A percentile compares a stretch with the other conserved stretches of the same genome.
Conservation (phyloP, 768 basidiomycete species). For the Lanmaoa rubissima region DNA sequence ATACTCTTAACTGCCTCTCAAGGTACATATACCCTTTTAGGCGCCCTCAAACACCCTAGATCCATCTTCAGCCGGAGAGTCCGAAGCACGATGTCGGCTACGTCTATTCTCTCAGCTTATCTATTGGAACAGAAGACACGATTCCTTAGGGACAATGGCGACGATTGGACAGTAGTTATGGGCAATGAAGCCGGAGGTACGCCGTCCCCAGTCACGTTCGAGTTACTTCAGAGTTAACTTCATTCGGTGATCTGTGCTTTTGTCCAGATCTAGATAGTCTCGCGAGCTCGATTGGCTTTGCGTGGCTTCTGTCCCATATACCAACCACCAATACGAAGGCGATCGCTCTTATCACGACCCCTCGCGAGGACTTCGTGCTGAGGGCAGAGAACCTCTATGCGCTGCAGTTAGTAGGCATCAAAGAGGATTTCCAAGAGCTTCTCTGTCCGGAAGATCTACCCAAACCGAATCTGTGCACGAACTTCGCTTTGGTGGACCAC, state of each 20-base stretch:
- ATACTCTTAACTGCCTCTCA: too few species aligned
- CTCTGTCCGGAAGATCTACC: slow-evolving; percentile 71
- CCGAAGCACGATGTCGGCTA: too few species aligned
- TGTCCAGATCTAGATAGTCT: slow-evolving; percentile 82
- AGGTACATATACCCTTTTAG: too few species aligned
- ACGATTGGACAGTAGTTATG: slow-evolving; percentile 83
- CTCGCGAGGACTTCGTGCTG: slow-evolving; percentile 64
- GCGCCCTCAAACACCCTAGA: too few species aligned
- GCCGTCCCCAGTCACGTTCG: not conserved
- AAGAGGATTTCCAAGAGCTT: slow-evolving; percentile 50
- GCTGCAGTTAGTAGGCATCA: slow-evolving; percentile 56
- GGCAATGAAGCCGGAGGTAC: slow-evolving; percentile 97
- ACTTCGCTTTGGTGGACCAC: slow-evolving; percentile 88
- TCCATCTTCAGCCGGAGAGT: too few species aligned
- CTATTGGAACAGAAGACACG: slow-evolving; percentile 15
- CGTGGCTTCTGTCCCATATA: slow-evolving; percentile 60
- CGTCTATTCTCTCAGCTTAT: too few species aligned
- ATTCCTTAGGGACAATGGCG: slow-evolving; percentile 58
- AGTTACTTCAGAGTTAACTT: not conserved
- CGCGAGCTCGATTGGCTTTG: slow-evolving; percentile 81
- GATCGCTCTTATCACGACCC: slow-evolving; percentile 72
- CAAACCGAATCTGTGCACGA: slow-evolving; percentile 38
- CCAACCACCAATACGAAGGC: slow-evolving; percentile 40
- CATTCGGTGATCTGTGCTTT: not conserved
- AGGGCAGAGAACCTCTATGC: slow-evolving; percentile 88